phyloP scores from a whole-genome alignment of 2,329 filamentous ascomycete genomes.

The Nigrograna mackinnonii region DNA sequence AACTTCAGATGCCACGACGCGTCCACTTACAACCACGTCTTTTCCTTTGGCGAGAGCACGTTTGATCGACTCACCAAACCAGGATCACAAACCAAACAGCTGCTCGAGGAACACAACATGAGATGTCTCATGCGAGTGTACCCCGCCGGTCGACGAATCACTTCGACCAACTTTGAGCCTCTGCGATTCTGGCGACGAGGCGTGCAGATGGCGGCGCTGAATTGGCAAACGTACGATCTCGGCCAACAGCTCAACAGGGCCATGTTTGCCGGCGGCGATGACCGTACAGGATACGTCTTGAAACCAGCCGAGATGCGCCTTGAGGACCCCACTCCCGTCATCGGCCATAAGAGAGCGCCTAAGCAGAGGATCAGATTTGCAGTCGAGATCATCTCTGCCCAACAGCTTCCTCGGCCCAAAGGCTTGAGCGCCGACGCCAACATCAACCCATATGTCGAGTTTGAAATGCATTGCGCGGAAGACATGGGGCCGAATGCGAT shows the following conservation, averaged over 20 bases:
- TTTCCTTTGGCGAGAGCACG: constrained; percentile 89
- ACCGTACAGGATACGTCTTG: constrained; percentile 88
- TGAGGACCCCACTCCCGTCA: constrained; percentile 28
- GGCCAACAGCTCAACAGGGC: constrained; percentile 96
- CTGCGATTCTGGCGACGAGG: constrained; percentile 92
- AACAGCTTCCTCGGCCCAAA: constrained; percentile 85
- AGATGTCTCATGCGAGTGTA: constrained; percentile 88
- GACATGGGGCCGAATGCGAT: constrained; percentile 80
- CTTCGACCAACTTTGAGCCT: constrained; percentile 93
- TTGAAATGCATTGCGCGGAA: constrained; percentile 92
- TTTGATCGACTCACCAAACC: constrained; percentile 82
- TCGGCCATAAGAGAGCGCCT: constrained; percentile 67
- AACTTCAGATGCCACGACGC: constrained; percentile 79
- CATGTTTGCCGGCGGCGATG: constrained; percentile 91
- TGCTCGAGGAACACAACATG: constrained; percentile 88
- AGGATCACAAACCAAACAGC: constrained; percentile 73
- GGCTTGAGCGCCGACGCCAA: constrained; percentile 72
- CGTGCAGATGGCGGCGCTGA: constrained; percentile 96
- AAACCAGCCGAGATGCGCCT: constrained; percentile 83
- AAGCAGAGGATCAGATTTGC: constrained; percentile 83
- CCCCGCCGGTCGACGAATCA: constrained; percentile 78
- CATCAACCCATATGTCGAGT: constrained; percentile 91
- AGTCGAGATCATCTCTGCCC: constrained; percentile 89
- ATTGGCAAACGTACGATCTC: constrained; percentile 97
- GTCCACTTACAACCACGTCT: constrained; percentile 89